Percentiles rank a stretch among this genome's conserved stretches.
phyloP scores from a whole-genome alignment of 495 filamentous ascomycete species.

The Alectoria sarmentosa region DNA sequence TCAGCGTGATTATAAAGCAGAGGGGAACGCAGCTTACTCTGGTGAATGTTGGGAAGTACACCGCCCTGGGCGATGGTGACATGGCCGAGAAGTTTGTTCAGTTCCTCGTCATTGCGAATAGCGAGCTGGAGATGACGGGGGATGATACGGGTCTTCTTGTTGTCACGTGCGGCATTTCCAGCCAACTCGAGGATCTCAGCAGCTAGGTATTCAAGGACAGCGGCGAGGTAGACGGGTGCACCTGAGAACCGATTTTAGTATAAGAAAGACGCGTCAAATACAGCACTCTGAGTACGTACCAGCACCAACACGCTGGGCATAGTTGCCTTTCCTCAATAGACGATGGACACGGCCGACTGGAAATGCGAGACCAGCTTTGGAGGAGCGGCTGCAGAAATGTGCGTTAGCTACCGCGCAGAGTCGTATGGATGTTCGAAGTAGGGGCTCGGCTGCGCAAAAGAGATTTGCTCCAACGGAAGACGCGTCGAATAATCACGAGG shows the following conservation, averaged over 20 bases:
- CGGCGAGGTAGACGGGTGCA: constrained; percentile 96
- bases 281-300: constrained; percentile 44
- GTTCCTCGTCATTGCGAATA: constrained; percentile 98
- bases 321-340: constrained; percentile 99
- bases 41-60: constrained; percentile 98
- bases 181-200: constrained; percentile 98
- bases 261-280: constrained; percentile 6
- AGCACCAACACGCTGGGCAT: constrained; percentile 98
- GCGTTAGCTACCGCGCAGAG: background rate
- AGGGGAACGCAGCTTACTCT: constrained; percentile 60
- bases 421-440: background rate
- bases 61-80: constrained; percentile 99
- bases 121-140: constrained; percentile 98
- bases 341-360: constrained; percentile 99
- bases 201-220: constrained; percentile 95
- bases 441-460: background rate
- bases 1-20: constrained; percentile 25
- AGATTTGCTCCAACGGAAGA: background rate
- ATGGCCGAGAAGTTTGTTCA: constrained; percentile 99
- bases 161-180: constrained; percentile 97
- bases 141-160: constrained; percentile 99
- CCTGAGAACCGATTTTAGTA: constrained; percentile 42
- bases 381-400: constrained; percentile 66
- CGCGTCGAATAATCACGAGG: constrained; percentile 26
- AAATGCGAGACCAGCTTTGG: constrained; percentile 98